These are phyloP conservation scores for Halophytophthora batemanensis DNA, from an alignment of 352 stramenopile species.

Conservation along the genomic window DNA sequence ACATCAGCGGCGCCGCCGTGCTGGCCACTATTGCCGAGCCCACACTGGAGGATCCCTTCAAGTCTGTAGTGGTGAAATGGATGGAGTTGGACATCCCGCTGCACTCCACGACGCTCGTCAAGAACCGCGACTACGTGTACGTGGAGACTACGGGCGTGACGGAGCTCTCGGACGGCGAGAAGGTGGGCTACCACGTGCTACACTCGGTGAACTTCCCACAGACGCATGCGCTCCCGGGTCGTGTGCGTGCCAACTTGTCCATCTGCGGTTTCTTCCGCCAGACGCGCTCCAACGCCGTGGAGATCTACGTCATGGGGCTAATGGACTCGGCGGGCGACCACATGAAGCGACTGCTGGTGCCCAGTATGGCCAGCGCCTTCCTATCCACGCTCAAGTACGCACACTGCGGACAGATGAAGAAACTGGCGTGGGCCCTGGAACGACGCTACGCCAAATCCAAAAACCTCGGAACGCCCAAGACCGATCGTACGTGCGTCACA, in stretches of 20 bases:
- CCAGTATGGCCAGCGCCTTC: slow-evolving; percentile 16
- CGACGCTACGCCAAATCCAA: slow-evolving; percentile 16
- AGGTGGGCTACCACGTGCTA: slow-evolving; percentile 32
- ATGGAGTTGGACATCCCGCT: slow-evolving; percentile 31
- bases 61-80: slow-evolving; percentile 33
- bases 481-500: slow-evolving; percentile 19
- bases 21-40: slow-evolving; percentile 25
- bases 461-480: slow-evolving; percentile 16
- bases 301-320: slow-evolving; percentile 25
- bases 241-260: slow-evolving; percentile 22
- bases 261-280: slow-evolving; percentile 31
- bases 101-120: slow-evolving; percentile 16
- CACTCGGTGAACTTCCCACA: slow-evolving; percentile 32
- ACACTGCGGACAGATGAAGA: slow-evolving; percentile 27
- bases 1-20: slow-evolving; percentile 22
- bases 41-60: slow-evolving; percentile 17
- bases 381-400: slow-evolving; percentile 26
- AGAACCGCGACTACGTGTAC: slow-evolving; percentile 37
- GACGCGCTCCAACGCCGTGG: slow-evolving; percentile 12
- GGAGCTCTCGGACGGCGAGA: slow-evolving; percentile 19
- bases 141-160: slow-evolving; percentile 27
- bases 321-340: slow-evolving; percentile 20
- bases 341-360: slow-evolving; percentile 20
- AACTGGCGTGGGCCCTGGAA: slow-evolving; percentile 23
- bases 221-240: slow-evolving; percentile 18